Evolutionary conservation across 192 early-diverging fungal genomes (phyloP).

Genomic region (Coemansia sp.): DNA sequence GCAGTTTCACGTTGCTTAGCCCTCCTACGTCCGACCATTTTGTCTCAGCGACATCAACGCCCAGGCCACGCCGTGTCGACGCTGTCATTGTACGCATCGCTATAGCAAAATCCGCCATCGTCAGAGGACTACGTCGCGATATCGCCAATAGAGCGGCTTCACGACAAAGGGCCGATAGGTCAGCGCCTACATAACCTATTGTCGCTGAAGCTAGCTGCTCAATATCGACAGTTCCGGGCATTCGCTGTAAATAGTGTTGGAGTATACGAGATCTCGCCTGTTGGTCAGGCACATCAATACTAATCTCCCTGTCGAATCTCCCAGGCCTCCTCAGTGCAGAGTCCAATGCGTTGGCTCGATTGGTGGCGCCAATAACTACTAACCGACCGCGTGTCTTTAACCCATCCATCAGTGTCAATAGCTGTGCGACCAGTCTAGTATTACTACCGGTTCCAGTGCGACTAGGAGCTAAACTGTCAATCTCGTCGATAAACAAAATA

Average conservation of each 20-base stretch:
- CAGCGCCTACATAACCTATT: slow-evolving; percentile 92
- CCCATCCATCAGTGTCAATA: slow-evolving; percentile 99
- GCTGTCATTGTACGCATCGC: slow-evolving; percentile 69
- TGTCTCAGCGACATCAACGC: slow-evolving; percentile 63
- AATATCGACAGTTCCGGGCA: slow-evolving; percentile 5
- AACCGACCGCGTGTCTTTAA: slow-evolving; percentile 95
- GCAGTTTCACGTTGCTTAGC: slow-evolving; percentile 75
- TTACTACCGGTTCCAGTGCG: slow-evolving; percentile 63
- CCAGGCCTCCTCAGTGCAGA: slow-evolving; percentile 94
- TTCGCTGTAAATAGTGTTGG: not conserved
- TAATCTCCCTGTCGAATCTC: slow-evolving; percentile 96
- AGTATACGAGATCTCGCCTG: not conserved
- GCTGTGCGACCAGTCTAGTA: slow-evolving; percentile 93
- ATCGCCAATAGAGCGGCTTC: slow-evolving; percentile 69
- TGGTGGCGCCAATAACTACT: slow-evolving; percentile 98
- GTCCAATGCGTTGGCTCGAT: slow-evolving; percentile 95
- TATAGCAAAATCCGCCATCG: slow-evolving; percentile 65
- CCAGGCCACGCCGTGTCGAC: slow-evolving; percentile 72
- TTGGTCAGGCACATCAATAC: slow-evolving; percentile 68
- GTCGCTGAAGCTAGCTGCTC: slow-evolving; percentile 59
- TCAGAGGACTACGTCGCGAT: slow-evolving; percentile 27
- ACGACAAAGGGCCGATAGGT: slow-evolving; percentile 81
- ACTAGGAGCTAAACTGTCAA: slow-evolving; percentile 63
- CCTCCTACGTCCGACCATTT: slow-evolving; percentile 92
- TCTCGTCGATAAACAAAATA: slow-evolving; percentile 97